Conservation (phyloP, 345 rosid species). For the Firmiana major region DNA sequence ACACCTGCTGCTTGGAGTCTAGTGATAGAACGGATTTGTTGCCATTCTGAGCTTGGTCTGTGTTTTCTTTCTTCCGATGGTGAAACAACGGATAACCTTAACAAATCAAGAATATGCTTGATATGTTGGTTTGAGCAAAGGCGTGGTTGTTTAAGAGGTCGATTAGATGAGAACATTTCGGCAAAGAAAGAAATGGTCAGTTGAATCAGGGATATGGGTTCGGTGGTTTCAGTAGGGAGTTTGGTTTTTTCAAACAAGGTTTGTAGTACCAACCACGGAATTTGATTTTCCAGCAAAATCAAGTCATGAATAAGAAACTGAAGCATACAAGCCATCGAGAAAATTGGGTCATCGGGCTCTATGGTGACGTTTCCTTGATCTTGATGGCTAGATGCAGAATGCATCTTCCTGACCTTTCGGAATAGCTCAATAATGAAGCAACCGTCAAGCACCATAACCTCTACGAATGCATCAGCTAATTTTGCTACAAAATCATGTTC, state of each 20-base stretch:
- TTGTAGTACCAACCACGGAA: neutral
- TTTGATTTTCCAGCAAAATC: conserved; percentile 30
- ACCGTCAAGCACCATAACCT: conserved; percentile 23
- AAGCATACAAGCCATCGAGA: conserved; percentile 24
- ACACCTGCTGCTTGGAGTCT: conserved; percentile 14
- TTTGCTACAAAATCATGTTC: conserved; percentile 16
- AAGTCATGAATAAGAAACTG: conserved; percentile 31
- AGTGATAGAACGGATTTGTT: conserved; percentile 5
- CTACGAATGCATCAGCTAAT: neutral
- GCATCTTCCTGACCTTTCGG: too few species aligned
- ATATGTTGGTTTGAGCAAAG: neutral
- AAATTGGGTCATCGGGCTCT: conserved; percentile 24
- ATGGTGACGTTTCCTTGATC: neutral
- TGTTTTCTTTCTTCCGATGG: neutral
- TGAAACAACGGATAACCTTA: conserved; percentile 9
- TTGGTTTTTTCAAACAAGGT: neutral
- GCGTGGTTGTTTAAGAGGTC: too few species aligned
- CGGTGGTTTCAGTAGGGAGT: neutral
- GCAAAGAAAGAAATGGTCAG: conserved; percentile 6
- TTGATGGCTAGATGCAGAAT: too few species aligned
- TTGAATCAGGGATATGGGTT: conserved; percentile 7
- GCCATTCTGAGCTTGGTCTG: neutral
- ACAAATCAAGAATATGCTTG: conserved; percentile 25
- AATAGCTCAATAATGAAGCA: conserved; percentile 31
- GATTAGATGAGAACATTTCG: neutral